A percentile compares a stretch with the other conserved stretches of the same genome.
These are phyloP conservation scores for Arabidopsis arenosa DNA, from an alignment of 345 rosid species.

Conservation along the genomic window DNA sequence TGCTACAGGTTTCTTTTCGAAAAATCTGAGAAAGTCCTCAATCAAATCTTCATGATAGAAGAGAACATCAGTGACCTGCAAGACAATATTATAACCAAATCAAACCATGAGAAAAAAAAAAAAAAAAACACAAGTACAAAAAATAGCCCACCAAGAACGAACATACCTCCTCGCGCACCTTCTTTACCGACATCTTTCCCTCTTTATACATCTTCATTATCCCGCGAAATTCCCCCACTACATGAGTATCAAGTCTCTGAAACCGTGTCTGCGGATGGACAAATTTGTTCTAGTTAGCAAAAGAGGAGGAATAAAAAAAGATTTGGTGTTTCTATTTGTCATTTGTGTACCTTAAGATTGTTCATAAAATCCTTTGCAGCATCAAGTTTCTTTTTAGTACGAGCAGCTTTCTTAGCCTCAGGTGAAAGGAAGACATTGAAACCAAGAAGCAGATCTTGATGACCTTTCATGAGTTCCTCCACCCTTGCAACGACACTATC, in stretches of 20 bases:
- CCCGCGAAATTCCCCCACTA: neutral
- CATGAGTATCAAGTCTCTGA: constrained; percentile 10
- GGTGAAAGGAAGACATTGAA: neutral
- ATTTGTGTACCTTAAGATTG: constrained; percentile 23
- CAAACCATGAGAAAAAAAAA: constrained; percentile 1
- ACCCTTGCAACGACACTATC: neutral
- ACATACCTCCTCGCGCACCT: constrained; percentile 15
- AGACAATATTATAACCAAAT: neutral
- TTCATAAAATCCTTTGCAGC: constrained; percentile 8
- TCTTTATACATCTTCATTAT: neutral
- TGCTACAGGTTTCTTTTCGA: neutral
- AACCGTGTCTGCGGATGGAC: constrained; percentile 12
- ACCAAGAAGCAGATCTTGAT: neutral
- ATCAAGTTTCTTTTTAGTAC: constrained; percentile 12
- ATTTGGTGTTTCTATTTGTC: neutral
- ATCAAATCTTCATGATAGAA: constrained; percentile 42
- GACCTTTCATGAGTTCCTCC: constrained; percentile 21
- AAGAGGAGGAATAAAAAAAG: neutral
- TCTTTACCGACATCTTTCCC: neutral
- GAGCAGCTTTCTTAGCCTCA: neutral
- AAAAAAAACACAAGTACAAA: neutral
- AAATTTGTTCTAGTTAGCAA: neutral
- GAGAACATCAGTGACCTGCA: constrained; percentile 27
- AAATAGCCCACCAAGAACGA: neutral
- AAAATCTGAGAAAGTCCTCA: constrained; percentile 1